Base-by-base conservation (phyloP, 1,284 basidiomycete species). In the Pyrrhoderma noxium region DNA sequence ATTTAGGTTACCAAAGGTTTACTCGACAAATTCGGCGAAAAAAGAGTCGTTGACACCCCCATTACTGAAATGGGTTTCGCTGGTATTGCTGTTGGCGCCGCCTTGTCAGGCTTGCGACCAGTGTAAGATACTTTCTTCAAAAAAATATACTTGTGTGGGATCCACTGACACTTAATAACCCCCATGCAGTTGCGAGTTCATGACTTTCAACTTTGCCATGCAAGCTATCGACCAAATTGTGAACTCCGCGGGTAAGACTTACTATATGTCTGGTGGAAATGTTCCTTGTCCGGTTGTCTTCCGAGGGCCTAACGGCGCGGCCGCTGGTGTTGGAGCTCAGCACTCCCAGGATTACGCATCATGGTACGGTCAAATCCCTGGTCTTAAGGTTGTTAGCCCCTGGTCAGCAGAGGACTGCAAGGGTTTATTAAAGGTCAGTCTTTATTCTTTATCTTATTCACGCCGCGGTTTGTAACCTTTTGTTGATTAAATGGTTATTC, bases 231-330 rank as follows among this genome's bases (percentile, higher is more conserved):
- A 99, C 73, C 96, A 99, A 69, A 98, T 99, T 60, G 90, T 99
- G 71, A 99, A 99, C 82, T 98, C 94, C n/a, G 96, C 89, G 55
- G 96, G 91, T 60, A 99, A 99, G 79, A 99, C 96, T 9, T 93
- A 97, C 74, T 99, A 99, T 82, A 99, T 99, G 96, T 98, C 94
- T 42, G 96, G 94, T 57, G 96, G 96, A 60, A 96, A 93, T 65
- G 92, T 96, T 19, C 89, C 92, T 11, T 98, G 95, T 75, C 93
- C 96, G 25, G 89, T 99, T 59, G 93, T 97, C 53, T 99, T 99
- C 87, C 93, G 96, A 73, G 96, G 96, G 54, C 96, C 96, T 56
- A 99, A 99, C 70, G 96, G 96, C 69, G 96, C 96, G 53, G 96
- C 96, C 49, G 74, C 93, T 53, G 96, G 96, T 79, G 96, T 99